Evolutionary conservation across 2,329 filamentous ascomycete species (phyloP).

Genomic region (Diaporthe sp.): DNA sequence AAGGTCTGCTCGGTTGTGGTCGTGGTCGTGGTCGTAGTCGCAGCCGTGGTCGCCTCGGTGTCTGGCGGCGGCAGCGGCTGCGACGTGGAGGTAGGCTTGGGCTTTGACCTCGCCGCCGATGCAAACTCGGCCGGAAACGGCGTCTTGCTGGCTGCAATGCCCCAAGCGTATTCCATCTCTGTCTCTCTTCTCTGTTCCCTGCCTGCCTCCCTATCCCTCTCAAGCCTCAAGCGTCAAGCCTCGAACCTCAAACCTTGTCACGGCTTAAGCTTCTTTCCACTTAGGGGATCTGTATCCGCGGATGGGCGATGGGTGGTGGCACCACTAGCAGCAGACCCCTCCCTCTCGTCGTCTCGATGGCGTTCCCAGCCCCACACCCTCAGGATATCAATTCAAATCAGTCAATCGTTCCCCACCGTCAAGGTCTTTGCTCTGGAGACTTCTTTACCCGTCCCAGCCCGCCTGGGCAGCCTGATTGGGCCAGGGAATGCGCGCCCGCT

Average conservation of each 20-base stretch:
- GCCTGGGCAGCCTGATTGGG: conserved; percentile 17
- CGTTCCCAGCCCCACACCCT: conserved; percentile 4
- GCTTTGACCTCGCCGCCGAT: conserved; percentile 22
- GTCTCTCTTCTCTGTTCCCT: not conserved
- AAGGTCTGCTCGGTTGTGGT: not conserved
- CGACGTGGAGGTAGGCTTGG: not conserved
- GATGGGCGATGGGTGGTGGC: not conserved
- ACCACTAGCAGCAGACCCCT: conserved; percentile 10
- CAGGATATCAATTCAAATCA: conserved; percentile 8
- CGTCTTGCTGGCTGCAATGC: conserved; percentile 32
- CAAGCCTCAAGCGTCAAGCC: too few relatives aligned
- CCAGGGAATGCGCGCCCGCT: not conserved
- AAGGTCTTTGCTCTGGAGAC: conserved; percentile 6
- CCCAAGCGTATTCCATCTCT: conserved; percentile 34
- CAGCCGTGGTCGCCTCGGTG: not conserved
- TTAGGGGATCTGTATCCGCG: conserved; percentile 9
- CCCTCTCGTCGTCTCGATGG: not conserved
- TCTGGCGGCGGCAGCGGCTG: not conserved
- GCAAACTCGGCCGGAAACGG: conserved; percentile 34
- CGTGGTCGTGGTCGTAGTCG: not conserved
- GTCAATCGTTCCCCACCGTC: conserved; percentile 11
- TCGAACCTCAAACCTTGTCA: conserved; percentile 19
- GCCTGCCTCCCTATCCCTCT: not conserved
- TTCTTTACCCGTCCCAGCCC: not conserved
- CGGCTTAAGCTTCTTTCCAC: conserved; percentile 17